A percentile compares a stretch with the other conserved stretches of the same genome.
phyloP scores from a whole-genome alignment of 2,329 filamentous ascomycete species.

The Lachnellula hyalina region DNA sequence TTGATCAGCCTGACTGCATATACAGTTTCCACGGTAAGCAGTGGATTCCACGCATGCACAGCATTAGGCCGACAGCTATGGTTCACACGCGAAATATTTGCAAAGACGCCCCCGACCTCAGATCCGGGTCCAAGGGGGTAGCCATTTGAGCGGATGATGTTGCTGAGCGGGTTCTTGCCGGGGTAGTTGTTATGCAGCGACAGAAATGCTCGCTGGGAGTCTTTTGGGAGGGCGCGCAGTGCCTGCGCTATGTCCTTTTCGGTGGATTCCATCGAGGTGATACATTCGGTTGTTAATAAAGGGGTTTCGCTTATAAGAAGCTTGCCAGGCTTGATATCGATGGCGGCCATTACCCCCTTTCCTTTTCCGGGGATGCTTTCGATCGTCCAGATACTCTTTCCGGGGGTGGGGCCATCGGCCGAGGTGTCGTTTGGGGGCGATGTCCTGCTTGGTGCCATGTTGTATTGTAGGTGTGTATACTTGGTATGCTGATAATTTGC shows the following conservation, averaged over 20 bases:
- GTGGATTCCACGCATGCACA: conserved; percentile 33
- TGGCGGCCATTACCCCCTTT: conserved; percentile 22
- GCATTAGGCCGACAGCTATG: conserved; percentile 34
- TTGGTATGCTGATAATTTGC: background rate
- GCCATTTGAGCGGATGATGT: conserved; percentile 10
- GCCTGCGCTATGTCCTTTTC: conserved; percentile 21
- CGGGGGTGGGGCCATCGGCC: background rate
- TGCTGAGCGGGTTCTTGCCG: conserved; percentile 3
- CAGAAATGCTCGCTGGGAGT: conserved; percentile 18
- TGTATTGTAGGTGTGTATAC: background rate
- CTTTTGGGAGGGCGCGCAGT: conserved; percentile 15
- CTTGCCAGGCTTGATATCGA: conserved; percentile 24
- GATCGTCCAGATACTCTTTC: conserved; percentile 16
- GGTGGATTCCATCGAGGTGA: conserved; percentile 16
- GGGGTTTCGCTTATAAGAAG: conserved; percentile 27
- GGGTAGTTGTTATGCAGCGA: conserved; percentile 9
- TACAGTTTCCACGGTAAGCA: conserved; percentile 26
- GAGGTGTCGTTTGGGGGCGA: background rate
- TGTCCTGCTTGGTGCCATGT: conserved; percentile 10
- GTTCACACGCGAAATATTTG: conserved; percentile 32
- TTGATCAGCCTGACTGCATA: conserved; percentile 32
- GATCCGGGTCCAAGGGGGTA: conserved; percentile 15
- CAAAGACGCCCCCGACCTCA: conserved; percentile 32
- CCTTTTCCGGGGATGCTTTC: conserved; percentile 25
- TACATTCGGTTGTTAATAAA: conserved; percentile 24